Evolutionary conservation across 441 rosid species (phyloP).

Genomic region (Syzygium syzygioides): DNA sequence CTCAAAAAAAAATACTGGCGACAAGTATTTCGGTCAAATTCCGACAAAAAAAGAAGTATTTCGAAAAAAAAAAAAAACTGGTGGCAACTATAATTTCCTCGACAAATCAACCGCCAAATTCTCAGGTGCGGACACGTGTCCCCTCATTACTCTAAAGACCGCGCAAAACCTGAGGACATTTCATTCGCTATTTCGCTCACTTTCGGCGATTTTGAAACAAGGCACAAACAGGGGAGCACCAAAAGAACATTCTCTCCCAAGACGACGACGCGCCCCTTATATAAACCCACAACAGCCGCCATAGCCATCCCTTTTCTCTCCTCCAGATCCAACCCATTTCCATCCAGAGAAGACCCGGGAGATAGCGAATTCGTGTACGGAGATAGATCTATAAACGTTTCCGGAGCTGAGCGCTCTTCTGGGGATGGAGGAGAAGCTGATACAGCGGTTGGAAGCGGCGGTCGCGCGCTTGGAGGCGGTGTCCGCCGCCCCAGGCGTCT

Average conservation of each 20-base stretch:
- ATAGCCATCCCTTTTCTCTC: not conserved
- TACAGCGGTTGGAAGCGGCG: slow-evolving; percentile 72
- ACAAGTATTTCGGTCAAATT: too few relatives aligned
- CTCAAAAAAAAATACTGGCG: too few relatives aligned
- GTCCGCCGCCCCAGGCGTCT: slow-evolving; percentile 24
- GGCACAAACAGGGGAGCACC: not conserved
- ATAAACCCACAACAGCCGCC: not conserved
- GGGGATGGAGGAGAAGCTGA: slow-evolving; percentile 77
- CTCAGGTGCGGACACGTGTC: not conserved
- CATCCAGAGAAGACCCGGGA: not conserved
- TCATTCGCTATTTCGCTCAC: not conserved
- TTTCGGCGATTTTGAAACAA: not conserved
- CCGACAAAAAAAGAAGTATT: too few relatives aligned
- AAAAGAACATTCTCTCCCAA: not conserved
- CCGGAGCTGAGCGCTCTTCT: not conserved
- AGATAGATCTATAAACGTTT: not conserved
- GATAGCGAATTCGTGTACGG: not conserved
- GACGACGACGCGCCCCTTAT: not conserved
- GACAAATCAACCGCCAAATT: not conserved
- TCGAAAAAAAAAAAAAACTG: too few relatives aligned
- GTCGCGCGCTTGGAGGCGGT: slow-evolving; percentile 66
- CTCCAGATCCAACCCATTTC: not conserved
- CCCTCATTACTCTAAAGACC: not conserved
- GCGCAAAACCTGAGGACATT: not conserved
- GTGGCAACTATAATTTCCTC: not conserved